phyloP scores from a whole-genome alignment of 257 asterid species.

The Cynanchum wilfordii region DNA sequence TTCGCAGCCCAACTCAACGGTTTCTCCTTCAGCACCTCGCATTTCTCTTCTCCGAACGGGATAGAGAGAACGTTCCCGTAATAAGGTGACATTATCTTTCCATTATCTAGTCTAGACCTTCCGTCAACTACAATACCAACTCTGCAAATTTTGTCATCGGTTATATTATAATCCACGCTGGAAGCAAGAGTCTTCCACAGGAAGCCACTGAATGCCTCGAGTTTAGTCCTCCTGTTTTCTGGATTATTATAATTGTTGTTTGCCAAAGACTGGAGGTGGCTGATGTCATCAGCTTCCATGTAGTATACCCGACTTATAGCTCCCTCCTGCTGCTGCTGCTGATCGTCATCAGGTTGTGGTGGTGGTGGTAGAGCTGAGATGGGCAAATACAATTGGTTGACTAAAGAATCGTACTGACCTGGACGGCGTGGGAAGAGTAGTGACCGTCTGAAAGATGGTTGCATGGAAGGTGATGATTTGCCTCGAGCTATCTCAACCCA shows the following conservation, averaged over 20 bases:
- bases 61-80: conserved; percentile 60
- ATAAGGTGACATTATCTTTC: conserved; percentile 23
- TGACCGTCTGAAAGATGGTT: conserved; percentile 58
- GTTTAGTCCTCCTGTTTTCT: conserved; percentile 29
- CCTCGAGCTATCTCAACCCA: conserved; percentile 52
- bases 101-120: conserved; percentile 28
- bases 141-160: conserved; percentile 17
- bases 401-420: conserved; percentile 23
- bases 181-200: conserved; percentile 52
- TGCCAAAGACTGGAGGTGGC: conserved; percentile 36
- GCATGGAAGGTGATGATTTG: conserved; percentile 25
- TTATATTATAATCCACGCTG: background rate
- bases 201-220: conserved; percentile 54
- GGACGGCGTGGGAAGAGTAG: conserved; percentile 40
- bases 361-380: conserved; percentile 21
- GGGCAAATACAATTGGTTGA: conserved; percentile 34
- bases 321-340: conserved; percentile 5
- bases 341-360: background rate
- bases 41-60: conserved; percentile 48
- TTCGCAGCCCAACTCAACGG: conserved; percentile 42
- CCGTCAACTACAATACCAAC: conserved; percentile 65
- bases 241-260: conserved; percentile 10
- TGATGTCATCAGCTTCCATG: conserved; percentile 31
- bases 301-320: conserved; percentile 55
- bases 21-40: conserved; percentile 29